These are phyloP conservation scores for Solanum microdontum DNA, from an alignment of 257 asterid genomes.

Conservation along the genomic window DNA sequence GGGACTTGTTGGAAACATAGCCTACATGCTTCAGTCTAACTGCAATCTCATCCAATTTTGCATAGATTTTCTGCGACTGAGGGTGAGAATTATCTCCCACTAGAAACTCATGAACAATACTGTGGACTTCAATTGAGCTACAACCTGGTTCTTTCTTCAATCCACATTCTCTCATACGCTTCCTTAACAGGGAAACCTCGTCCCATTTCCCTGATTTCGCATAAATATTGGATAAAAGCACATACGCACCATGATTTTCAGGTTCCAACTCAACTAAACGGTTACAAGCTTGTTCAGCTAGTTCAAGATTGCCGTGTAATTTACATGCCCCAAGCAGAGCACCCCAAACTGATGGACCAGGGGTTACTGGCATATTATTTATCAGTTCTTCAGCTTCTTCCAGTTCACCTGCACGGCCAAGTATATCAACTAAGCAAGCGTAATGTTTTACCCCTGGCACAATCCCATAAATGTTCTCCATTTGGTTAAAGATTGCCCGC, in stretches of 20 bases:
- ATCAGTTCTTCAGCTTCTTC: slow-evolving; percentile 49
- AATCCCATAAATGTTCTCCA: slow-evolving; percentile 38
- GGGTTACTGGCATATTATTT: slow-evolving; percentile 43
- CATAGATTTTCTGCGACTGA: slow-evolving; percentile 35
- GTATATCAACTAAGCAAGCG: slow-evolving; percentile 72
- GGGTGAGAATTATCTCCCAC: slow-evolving; percentile 55
- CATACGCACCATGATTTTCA: slow-evolving; percentile 54
- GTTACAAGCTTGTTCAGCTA: slow-evolving; percentile 49
- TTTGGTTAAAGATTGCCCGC: slow-evolving; percentile 28
- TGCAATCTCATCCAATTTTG: slow-evolving; percentile 53
- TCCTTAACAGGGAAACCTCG: slow-evolving; percentile 48
- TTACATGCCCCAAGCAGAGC: slow-evolving; percentile 70
- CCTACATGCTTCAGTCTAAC: slow-evolving; percentile 30
- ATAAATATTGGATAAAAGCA: slow-evolving; percentile 49
- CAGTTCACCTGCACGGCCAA: slow-evolving; percentile 68
- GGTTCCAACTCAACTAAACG: slow-evolving; percentile 58
- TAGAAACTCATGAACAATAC: slow-evolving; percentile 55
- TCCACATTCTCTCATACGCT: slow-evolving; percentile 49
- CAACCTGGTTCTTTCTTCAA: slow-evolving; percentile 80
- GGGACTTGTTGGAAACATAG: slow-evolving; percentile 37
- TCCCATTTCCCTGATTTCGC: slow-evolving; percentile 63
- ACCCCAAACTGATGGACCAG: slow-evolving; percentile 60
- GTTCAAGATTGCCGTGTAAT: slow-evolving; percentile 40
- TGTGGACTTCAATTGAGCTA: slow-evolving; percentile 62
- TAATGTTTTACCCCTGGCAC: slow-evolving; percentile 51